These are phyloP conservation scores for Cyclospora cayetanensis DNA, from an alignment of 169 alveolate genomes.

Conservation along the genomic window DNA sequence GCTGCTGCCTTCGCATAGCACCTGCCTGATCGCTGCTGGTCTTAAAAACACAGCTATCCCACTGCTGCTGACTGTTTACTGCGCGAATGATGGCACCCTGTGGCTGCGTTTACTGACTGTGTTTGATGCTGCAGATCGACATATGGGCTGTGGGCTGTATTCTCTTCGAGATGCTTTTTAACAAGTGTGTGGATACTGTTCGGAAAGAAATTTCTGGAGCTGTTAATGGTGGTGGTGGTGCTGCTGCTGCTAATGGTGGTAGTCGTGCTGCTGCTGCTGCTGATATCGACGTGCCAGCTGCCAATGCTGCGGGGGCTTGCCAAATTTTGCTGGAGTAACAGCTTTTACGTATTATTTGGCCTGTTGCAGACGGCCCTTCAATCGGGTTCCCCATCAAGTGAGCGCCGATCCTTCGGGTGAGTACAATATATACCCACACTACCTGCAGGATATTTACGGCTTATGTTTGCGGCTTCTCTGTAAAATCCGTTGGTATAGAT, in stretches of 20 bases:
- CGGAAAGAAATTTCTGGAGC: not conserved
- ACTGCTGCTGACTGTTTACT: not conserved
- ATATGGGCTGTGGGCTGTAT: conserved; percentile 94
- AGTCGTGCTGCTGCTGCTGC: not conserved
- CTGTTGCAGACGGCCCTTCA: conserved; percentile 49
- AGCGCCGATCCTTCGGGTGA: conserved; percentile 44
- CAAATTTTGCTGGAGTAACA: not conserved
- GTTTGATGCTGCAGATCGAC: conserved; percentile 80
- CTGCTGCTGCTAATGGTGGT: not conserved
- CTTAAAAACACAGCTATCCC: not conserved
- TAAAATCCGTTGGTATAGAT: not conserved
- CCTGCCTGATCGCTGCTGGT: not conserved
- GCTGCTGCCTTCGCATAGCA: not conserved
- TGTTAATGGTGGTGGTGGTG: not conserved
- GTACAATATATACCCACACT: not conserved
- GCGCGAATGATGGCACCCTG: not conserved
- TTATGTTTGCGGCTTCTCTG: not conserved
- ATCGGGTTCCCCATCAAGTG: not conserved
- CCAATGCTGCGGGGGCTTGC: not conserved
- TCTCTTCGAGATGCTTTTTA: conserved; percentile 89
- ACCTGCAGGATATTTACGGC: not conserved
- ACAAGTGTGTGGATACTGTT: conserved; percentile 23
- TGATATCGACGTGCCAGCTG: not conserved
- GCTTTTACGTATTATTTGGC: not conserved
- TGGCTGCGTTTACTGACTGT: not conserved